Conservation (phyloP, 2,329 filamentous ascomycete genomes). For the Talaromyces sp. region DNA sequence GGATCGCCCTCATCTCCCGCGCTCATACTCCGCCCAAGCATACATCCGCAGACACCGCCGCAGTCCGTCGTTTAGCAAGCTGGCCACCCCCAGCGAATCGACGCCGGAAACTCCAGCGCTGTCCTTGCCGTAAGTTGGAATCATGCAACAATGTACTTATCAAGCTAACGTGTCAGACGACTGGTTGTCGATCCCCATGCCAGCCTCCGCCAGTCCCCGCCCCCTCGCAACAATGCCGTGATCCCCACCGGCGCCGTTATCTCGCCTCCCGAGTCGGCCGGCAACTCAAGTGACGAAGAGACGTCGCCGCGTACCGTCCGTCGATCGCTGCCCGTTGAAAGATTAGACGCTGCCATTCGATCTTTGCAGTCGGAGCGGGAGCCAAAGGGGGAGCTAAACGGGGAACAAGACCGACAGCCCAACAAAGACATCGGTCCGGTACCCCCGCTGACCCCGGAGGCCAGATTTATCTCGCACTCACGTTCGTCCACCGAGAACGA, state of each 20-base stretch:
- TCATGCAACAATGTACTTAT: background rate
- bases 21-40: conserved; percentile 49
- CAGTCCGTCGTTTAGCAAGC: conserved; percentile 46
- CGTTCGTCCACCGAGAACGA: conserved; percentile 47
- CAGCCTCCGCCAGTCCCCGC: conserved; percentile 75
- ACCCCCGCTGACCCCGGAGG: conserved; percentile 4
- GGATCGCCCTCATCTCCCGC: conserved; percentile 2
- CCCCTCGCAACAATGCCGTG: conserved; percentile 67
- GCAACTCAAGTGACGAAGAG: conserved; percentile 80
- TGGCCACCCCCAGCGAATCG: background rate
- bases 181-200: conserved; percentile 37
- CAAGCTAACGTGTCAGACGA: background rate
- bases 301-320: conserved; percentile 30
- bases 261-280: conserved; percentile 81
- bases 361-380: conserved; percentile 29
- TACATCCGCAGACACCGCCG: conserved; percentile 59
- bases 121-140: background rate
- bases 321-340: conserved; percentile 35
- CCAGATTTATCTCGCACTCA: conserved; percentile 9
- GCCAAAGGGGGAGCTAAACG: conserved; percentile 25
- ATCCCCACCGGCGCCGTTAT: conserved; percentile 83
- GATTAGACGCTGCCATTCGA: conserved; percentile 72
- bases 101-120: background rate
- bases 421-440: background rate
- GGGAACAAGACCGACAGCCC: conserved; percentile 38